Conservation (phyloP, 1,284 basidiomycete genomes). For the Leccinum ambiguum region DNA sequence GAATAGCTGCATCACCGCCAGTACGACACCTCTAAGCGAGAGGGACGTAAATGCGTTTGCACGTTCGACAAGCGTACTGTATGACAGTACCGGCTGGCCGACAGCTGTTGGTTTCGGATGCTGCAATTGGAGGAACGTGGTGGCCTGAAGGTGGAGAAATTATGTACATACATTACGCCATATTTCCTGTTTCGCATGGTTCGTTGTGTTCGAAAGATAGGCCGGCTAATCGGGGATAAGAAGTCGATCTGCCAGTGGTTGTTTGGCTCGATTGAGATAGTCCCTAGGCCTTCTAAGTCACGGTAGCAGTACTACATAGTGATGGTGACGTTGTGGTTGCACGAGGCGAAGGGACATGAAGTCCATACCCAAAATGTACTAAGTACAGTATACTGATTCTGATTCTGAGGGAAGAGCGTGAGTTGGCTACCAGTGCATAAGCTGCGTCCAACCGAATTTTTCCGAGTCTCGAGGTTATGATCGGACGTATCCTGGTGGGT, state of each 20-base stretch:
- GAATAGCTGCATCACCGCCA: background rate
- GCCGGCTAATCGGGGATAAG: background rate
- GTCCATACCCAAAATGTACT: background rate
- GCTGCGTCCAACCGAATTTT: background rate
- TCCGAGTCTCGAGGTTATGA: background rate
- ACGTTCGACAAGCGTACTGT: background rate
- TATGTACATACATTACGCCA: background rate
- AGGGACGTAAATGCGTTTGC: background rate
- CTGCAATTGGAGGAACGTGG: background rate
- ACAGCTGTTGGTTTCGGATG: background rate
- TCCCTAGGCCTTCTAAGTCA: background rate
- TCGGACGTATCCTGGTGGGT: background rate
- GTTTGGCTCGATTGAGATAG: background rate
- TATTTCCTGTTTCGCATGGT: background rate
- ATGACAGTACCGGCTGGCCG: background rate
- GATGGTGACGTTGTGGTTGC: background rate
- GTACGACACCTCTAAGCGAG: background rate
- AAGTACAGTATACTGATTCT: background rate
- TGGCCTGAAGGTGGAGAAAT: conserved; percentile 1
- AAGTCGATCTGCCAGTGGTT: background rate
- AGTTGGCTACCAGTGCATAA: background rate
- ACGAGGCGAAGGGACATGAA: background rate
- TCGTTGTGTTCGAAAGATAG: background rate
- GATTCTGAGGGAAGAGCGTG: background rate
- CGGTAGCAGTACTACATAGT: too few species aligned